Percentiles rank a stretch among this genome's conserved stretches.
Conservation (phyloP, 1,284 basidiomycete species). For the Fereydounia khargensis region DNA sequence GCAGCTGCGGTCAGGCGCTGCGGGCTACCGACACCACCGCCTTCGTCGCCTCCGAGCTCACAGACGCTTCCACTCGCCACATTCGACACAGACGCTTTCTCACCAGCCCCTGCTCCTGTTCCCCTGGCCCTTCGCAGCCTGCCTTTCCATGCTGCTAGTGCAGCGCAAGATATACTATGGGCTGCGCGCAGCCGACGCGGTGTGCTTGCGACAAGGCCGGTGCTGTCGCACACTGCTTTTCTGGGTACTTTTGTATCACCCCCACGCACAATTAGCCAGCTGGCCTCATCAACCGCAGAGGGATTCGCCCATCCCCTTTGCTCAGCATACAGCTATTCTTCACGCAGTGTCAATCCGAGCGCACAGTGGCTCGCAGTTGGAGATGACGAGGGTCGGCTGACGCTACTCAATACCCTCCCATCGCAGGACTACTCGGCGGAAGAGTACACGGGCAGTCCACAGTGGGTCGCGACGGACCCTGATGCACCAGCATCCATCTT, state of each 20-base stretch:
- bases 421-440: conserved; percentile 15
- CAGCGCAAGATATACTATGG: no score
- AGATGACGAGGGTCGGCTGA: conserved; percentile 50
- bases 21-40: conserved; percentile 16
- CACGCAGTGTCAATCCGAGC: conserved; percentile 21
- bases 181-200: no score
- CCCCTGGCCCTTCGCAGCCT: no score
- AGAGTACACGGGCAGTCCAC: conserved; percentile 2
- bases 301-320: conserved; percentile 34
- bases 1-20: no score
- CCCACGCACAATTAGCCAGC: conserved; percentile 5
- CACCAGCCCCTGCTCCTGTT: no score
- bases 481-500: conserved; percentile 33
- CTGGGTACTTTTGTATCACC: conserved; percentile 26
- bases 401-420: conserved; percentile 42
- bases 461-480: conserved; percentile 21
- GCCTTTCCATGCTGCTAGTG: no score
- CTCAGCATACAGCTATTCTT: conserved; percentile 40
- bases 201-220: not conserved
- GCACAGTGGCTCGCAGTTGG: conserved; percentile 53
- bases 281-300: conserved; percentile 10
- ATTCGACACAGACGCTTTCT: no score
- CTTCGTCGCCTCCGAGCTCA: conserved; percentile 5
- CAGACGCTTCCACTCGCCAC: conserved; percentile 1
- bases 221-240: not conserved